A percentile compares a stretch with the other conserved stretches of the same genome.
phyloP scores from a whole-genome alignment of 768 basidiomycete genomes.

The Mycena leptocephala region DNA sequence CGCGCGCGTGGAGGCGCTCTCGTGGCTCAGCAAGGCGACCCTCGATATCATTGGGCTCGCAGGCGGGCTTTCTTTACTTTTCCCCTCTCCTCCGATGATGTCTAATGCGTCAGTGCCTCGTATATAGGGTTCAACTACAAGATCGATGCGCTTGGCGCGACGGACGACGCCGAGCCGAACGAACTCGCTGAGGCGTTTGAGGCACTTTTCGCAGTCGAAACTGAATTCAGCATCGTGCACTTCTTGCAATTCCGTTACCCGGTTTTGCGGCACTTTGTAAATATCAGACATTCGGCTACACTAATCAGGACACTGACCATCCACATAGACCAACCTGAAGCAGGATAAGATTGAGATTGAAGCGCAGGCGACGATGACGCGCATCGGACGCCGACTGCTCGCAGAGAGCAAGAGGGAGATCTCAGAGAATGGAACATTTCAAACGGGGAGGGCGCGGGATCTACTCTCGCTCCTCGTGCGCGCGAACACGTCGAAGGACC shows the following conservation, averaged over 20 bases:
- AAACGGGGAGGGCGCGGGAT: slow-evolving; percentile 58
- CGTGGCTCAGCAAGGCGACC: slow-evolving; percentile 78
- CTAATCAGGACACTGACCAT: background rate
- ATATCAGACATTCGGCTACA: slow-evolving; percentile 5
- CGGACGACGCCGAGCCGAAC: slow-evolving; percentile 22
- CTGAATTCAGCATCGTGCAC: slow-evolving; percentile 28
- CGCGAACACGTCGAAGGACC: slow-evolving; percentile 77
- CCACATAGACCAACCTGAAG: slow-evolving; percentile 43
- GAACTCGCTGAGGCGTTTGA: slow-evolving; percentile 64
- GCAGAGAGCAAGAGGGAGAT: slow-evolving; percentile 63
- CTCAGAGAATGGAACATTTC: slow-evolving; percentile 45
- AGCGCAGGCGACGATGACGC: slow-evolving; percentile 56
- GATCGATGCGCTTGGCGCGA: slow-evolving; percentile 38
- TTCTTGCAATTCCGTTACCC: background rate
- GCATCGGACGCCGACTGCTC: slow-evolving; percentile 67
- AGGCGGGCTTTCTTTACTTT: slow-evolving; percentile 58
- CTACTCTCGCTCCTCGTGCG: slow-evolving; percentile 72
- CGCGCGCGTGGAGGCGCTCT: slow-evolving; percentile 69
- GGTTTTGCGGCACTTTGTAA: slow-evolving; percentile 48
- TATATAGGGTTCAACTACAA: slow-evolving; percentile 47
- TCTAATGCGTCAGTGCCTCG: too few relatives aligned
- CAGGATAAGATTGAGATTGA: slow-evolving; percentile 31
- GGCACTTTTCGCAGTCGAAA: slow-evolving; percentile 53
- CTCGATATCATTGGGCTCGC: slow-evolving; percentile 85
- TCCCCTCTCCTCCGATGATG: background rate